Percentiles rank a stretch among this genome's conserved stretches.
phyloP scores from a whole-genome alignment of 2,329 filamentous ascomycete species.

The Fusarium ambrosium region DNA sequence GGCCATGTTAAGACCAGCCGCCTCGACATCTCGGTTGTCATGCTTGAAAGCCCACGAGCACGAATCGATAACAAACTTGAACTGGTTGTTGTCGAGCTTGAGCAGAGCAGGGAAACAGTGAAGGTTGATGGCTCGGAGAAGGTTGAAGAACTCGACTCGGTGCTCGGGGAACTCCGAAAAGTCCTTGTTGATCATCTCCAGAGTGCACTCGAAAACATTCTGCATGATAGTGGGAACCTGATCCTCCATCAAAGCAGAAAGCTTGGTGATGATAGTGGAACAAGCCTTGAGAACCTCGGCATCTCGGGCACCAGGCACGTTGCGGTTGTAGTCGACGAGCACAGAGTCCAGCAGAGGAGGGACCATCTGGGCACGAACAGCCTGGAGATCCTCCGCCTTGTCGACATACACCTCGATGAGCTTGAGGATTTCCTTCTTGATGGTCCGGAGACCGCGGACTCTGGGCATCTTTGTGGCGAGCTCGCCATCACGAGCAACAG shows the following conservation, averaged over 20 bases:
- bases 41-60: slow-evolving; percentile 99
- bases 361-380: slow-evolving; percentile 93
- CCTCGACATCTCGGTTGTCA: slow-evolving; percentile 97
- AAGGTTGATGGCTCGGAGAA: slow-evolving; percentile 94
- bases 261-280: slow-evolving; percentile 96
- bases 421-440: slow-evolving; percentile 99
- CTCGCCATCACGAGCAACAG: slow-evolving; percentile 89
- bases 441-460: slow-evolving; percentile 93
- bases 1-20: slow-evolving; percentile 97
- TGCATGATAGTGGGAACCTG: slow-evolving; percentile 98
- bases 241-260: slow-evolving; percentile 97
- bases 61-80: slow-evolving; percentile 99
- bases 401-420: slow-evolving; percentile 98
- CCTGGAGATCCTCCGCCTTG: slow-evolving; percentile 95
- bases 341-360: slow-evolving; percentile 96
- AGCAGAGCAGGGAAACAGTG: slow-evolving; percentile 96
- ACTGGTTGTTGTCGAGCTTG: slow-evolving; percentile 94
- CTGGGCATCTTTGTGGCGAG: slow-evolving; percentile 98
- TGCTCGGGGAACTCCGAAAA: slow-evolving; percentile 99
- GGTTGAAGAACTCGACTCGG: slow-evolving; percentile 99
- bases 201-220: slow-evolving; percentile 96
- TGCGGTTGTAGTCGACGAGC: slow-evolving; percentile 95
- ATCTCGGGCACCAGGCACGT: slow-evolving; percentile 94
- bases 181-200: slow-evolving; percentile 99
- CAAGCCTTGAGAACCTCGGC: slow-evolving; percentile 97